Percentiles rank a stretch among this genome's conserved stretches.
phyloP scores from a whole-genome alignment of 2,329 filamentous ascomycete species.

The Coleophoma cylindrospora region DNA sequence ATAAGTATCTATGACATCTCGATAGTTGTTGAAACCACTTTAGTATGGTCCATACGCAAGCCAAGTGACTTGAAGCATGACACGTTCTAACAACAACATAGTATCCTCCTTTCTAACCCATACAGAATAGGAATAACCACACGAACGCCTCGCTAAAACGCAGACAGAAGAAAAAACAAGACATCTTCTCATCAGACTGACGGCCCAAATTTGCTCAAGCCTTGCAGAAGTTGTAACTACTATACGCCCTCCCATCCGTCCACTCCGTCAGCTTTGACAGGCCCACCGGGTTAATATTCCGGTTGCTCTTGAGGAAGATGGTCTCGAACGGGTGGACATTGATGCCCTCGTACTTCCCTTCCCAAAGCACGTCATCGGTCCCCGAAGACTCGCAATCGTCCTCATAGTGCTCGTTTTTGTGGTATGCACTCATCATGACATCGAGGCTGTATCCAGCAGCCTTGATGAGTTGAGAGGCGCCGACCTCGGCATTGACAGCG shows the following conservation, averaged over 20 bases:
- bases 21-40: too few relatives aligned
- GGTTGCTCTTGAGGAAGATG: slow-evolving; percentile 21
- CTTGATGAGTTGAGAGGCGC: slow-evolving; percentile 13
- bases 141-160: not conserved
- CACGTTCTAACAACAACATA: too few relatives aligned
- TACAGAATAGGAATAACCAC: not conserved
- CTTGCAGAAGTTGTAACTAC: slow-evolving; percentile 20
- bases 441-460: slow-evolving; percentile 20
- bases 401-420: slow-evolving; percentile 10
- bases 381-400: slow-evolving; percentile 3
- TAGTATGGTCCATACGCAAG: too few relatives aligned
- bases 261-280: slow-evolving; percentile 17
- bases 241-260: slow-evolving; percentile 15
- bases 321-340: slow-evolving; percentile 22
- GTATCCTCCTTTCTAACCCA: too few relatives aligned
- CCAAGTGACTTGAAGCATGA: too few relatives aligned
- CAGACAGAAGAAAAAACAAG: not conserved
- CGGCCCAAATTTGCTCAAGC: not conserved
- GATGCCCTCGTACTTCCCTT: slow-evolving; percentile 19
- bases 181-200: not conserved
- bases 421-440: slow-evolving; percentile 19
- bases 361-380: slow-evolving; percentile 16
- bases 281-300: slow-evolving; percentile 12
- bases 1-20: too few relatives aligned
- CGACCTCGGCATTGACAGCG: slow-evolving; percentile 19